Percentiles rank a stretch among this genome's conserved stretches.
phyloP scores from a whole-genome alignment of 768 basidiomycete species.

The Tylopilus subfusipes region DNA sequence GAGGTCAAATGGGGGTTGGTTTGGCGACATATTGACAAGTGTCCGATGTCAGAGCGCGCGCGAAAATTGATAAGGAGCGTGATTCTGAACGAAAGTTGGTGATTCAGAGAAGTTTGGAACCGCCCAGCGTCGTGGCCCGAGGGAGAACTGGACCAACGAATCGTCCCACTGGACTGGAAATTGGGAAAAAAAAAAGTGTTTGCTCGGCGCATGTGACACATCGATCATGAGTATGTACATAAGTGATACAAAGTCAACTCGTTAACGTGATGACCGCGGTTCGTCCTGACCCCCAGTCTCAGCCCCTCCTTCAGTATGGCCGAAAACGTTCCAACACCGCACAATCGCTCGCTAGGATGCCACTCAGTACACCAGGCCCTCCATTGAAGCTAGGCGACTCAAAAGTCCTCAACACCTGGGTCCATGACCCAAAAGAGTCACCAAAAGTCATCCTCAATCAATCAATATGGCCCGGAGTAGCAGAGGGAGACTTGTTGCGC shows the following conservation, averaged over 20 bases:
- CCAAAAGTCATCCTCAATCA: conserved; percentile 65
- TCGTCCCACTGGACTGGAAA: not conserved
- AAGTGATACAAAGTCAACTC: no score
- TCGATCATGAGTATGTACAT: no score
- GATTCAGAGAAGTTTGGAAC: conserved; percentile 2
- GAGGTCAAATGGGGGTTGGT: conserved; percentile 4
- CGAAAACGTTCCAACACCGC: conserved; percentile 73
- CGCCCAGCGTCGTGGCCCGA: conserved; percentile 15
- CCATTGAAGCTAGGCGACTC: conserved; percentile 61
- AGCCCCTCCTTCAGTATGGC: conserved; percentile 42
- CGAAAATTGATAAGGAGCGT: conserved; percentile 17
- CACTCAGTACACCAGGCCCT: conserved; percentile 25
- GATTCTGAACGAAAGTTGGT: conserved; percentile 19
- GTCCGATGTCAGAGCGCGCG: not conserved
- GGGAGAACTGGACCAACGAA: not conserved
- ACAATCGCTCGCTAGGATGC: conserved; percentile 57
- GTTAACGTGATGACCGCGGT: conserved; percentile 58
- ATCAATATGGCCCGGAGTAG: conserved; percentile 72
- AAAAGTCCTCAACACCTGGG: conserved; percentile 67
- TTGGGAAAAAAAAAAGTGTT: not conserved
- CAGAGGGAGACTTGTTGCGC: conserved; percentile 69
- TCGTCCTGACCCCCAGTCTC: conserved; percentile 58
- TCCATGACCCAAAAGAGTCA: conserved; percentile 65
- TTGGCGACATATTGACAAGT: conserved; percentile 13
- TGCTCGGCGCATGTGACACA: not conserved